A percentile compares a stretch with the other conserved stretches of the same genome.
Conservation (phyloP, 352 stramenopile species). For the Elongisporangium senticosum region DNA sequence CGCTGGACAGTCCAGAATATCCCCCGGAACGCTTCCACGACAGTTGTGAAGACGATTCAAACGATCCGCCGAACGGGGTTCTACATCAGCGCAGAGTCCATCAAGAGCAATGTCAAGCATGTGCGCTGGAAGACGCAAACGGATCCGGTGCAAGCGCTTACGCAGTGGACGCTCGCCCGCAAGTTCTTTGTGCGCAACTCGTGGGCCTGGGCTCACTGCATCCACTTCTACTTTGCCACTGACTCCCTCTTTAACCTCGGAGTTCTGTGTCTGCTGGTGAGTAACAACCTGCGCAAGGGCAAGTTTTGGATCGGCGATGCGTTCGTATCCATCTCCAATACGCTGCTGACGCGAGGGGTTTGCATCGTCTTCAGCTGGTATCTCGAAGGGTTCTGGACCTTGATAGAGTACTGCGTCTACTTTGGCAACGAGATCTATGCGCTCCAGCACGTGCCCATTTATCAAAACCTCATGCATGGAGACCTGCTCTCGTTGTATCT, state of each 20-base stretch:
- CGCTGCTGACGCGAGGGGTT: conserved; percentile 21
- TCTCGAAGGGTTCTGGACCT: conserved; percentile 40
- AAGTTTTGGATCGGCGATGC: conserved; percentile 45
- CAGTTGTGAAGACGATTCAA: conserved; percentile 14
- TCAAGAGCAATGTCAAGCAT: conserved; percentile 36
- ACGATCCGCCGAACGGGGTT: conserved; percentile 27
- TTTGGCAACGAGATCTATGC: no score
- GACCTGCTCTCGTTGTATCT: no score
- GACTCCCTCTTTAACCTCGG: no score
- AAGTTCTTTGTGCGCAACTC: no score
- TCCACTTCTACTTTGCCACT: conserved; percentile 46
- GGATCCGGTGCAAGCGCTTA: no score
- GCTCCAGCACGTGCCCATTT: no score
- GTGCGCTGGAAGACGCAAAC: no score
- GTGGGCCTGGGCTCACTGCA: conserved; percentile 44
- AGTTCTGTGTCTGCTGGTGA: no score
- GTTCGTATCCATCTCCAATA: conserved; percentile 36
- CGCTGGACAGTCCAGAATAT: background rate
- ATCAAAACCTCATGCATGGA: no score
- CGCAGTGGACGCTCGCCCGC: no score
- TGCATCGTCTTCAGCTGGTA: conserved; percentile 32
- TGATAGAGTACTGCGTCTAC: conserved; percentile 37
- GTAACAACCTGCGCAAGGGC: no score
- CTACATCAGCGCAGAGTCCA: conserved; percentile 25
- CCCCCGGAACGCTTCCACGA: background rate